Conservation (phyloP, 495 filamentous ascomycete genomes). For the Penicillium malachiteum region DNA sequence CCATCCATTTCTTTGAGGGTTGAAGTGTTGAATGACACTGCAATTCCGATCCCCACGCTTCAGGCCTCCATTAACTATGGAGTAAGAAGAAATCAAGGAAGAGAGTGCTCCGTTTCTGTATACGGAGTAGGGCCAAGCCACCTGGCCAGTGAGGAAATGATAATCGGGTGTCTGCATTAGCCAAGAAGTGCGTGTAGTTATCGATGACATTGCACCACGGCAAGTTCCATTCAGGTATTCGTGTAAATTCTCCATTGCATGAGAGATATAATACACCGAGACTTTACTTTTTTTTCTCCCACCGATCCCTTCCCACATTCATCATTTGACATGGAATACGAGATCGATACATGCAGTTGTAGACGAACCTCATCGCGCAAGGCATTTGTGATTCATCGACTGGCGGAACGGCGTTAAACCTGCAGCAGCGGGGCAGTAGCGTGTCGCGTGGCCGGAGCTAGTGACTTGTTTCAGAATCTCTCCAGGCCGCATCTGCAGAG, state of each 20-base stretch:
- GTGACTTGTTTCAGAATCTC: constrained; percentile 23
- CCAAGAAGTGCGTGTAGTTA: not conserved
- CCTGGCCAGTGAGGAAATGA: constrained; percentile 5
- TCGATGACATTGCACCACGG: not conserved
- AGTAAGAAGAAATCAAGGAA: not conserved
- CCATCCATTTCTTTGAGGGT: not conserved
- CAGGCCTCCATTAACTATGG: not conserved
- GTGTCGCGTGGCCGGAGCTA: constrained; percentile 27
- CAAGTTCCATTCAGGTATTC: not conserved
- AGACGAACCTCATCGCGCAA: not conserved
- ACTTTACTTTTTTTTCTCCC: not conserved
- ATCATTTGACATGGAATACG: not conserved
- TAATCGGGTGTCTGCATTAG: not conserved
- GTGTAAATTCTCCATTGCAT: not conserved
- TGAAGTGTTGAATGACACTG: not conserved
- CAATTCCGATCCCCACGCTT: not conserved
- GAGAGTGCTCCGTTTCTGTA: constrained; percentile 3
- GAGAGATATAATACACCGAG: not conserved
- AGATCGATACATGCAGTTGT: not conserved
- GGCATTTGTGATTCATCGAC: constrained; percentile 24
- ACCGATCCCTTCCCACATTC: not conserved
- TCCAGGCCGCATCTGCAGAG: not conserved
- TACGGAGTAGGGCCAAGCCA: not conserved
- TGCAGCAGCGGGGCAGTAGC: constrained; percentile 18
- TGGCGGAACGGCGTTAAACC: constrained; percentile 15